Evolutionary conservation across 176 grass and related monocot species (phyloP), one percentile per base, ranked within the genome.

Genomic region (Typha latifolia): DNA sequence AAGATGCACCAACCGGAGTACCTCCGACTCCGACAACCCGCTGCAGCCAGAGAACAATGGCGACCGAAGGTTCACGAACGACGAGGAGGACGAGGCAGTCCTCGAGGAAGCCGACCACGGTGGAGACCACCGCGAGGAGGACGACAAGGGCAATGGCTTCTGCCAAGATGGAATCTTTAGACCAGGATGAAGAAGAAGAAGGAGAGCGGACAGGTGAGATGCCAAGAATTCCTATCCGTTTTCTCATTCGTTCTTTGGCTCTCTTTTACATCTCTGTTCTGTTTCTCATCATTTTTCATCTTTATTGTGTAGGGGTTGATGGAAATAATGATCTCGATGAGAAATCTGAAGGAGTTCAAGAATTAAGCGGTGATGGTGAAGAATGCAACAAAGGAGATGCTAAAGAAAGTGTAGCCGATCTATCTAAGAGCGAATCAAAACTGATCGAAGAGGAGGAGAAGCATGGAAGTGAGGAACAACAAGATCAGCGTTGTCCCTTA

Each of bases 131-230:
- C 7, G 62, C 77, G 20, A 83, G 15, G 61, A 80, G 52, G 14
- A 75, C 67, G 24, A 37, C 74, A 10, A 75, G 72, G 49, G 48
- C 72, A 7, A 26, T 18, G 29, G 62, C n/a, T 18, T 12, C 63
- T 14, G 49, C 9, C 7, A 81, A 16, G 37, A 72, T 71, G 64
- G 61, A 66, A 26, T 15, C 29, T 70, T 79, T 89, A 15, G 80
- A 77, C 18, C 70, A 61, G 50, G 72, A 86, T 49, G 87, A 80
- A 12, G 57, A 85, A 47, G 81, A 79, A 55, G 65, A 29, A 56
- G n/a, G 51, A 55, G 48, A 74, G 49, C 73, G 20, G 18, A 62
- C 79, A 62, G 82, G 87, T 90, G 32, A 80, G 34, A 11, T 59
- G 18, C 53, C 2, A 57, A 48, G 4, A 49, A 21, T 19, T 34